Conservation (phyloP, 108 stramenopile genomes). For the Fistulifera solaris region DNA sequence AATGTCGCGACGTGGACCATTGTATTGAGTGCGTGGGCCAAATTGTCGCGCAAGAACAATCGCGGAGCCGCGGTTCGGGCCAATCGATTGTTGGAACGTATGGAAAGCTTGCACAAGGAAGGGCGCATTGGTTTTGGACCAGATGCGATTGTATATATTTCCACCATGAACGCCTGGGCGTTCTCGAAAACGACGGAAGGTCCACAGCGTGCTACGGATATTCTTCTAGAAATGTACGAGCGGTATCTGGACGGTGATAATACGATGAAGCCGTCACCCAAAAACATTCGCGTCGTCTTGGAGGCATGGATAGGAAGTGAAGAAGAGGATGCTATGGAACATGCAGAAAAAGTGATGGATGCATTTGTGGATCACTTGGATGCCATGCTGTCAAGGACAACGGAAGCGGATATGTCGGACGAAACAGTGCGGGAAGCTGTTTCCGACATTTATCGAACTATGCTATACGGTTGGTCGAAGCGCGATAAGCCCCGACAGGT, state of each 20-base stretch:
- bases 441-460: constrained; percentile 25
- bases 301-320: constrained; percentile 37
- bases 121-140: constrained; percentile 30
- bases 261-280: constrained; percentile 23
- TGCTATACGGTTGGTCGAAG: constrained; percentile 26
- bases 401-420: not conserved
- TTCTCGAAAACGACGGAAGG: constrained; percentile 25
- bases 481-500: constrained; percentile 5
- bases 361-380: constrained; percentile 23
- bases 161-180: constrained; percentile 49
- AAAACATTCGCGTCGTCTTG: constrained; percentile 26
- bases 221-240: constrained; percentile 54
- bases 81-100: constrained; percentile 33
- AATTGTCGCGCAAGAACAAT: constrained; percentile 28
- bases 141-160: constrained; percentile 34
- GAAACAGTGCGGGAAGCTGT: constrained; percentile 7
- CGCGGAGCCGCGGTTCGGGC: constrained; percentile 49
- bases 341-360: constrained; percentile 25
- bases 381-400: constrained; percentile 7
- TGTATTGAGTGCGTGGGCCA: constrained; percentile 32
- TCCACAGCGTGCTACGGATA: constrained; percentile 41
- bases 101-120: constrained; percentile 38
- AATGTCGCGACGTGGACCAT: constrained; percentile 40
- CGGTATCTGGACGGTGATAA: constrained; percentile 33
- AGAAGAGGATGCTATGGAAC: constrained; percentile 13